Evolutionary conservation across 371 early-diverging fungal genomes (phyloP).

Genomic region (Mortierella sp.): DNA sequence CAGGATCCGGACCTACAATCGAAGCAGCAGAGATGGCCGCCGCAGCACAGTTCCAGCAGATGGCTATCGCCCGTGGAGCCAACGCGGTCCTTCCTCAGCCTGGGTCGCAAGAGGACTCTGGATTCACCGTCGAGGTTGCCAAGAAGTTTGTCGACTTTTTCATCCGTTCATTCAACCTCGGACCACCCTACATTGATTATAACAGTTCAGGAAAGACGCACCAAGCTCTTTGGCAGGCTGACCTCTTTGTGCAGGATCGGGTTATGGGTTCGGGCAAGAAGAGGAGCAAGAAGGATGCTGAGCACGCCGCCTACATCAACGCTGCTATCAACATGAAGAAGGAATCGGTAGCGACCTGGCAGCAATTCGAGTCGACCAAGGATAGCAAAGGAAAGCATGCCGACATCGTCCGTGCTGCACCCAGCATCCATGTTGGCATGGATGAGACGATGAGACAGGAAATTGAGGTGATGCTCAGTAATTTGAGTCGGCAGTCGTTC

Average conservation of each 20-base stretch:
- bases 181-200: conserved; percentile 54
- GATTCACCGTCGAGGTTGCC: conserved; percentile 52
- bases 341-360: conserved; percentile 53
- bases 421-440: conserved; percentile 54
- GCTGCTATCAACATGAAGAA: conserved; percentile 59
- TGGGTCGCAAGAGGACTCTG: conserved; percentile 45
- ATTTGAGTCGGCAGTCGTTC: conserved; percentile 44
- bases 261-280: conserved; percentile 54
- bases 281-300: conserved; percentile 59
- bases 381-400: conserved; percentile 55
- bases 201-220: conserved; percentile 52
- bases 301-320: conserved; percentile 54
- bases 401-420: conserved; percentile 44
- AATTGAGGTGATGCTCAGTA: conserved; percentile 44
- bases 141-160: conserved; percentile 59
- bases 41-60: conserved; percentile 57
- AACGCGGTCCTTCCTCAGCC: conserved; percentile 33
- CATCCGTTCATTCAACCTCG: conserved; percentile 46
- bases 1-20: conserved; percentile 40
- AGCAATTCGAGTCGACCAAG: conserved; percentile 56
- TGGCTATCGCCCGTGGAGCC: conserved; percentile 52
- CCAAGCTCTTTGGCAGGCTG: conserved; percentile 57
- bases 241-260: conserved; percentile 48
- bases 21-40: conserved; percentile 57
- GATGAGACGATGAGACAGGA: conserved; percentile 46